Percentiles rank a stretch among this genome's conserved stretches.
These are phyloP conservation scores for Dioszegia hungarica DNA, from an alignment of 768 basidiomycete species.

Conservation along the genomic window DNA sequence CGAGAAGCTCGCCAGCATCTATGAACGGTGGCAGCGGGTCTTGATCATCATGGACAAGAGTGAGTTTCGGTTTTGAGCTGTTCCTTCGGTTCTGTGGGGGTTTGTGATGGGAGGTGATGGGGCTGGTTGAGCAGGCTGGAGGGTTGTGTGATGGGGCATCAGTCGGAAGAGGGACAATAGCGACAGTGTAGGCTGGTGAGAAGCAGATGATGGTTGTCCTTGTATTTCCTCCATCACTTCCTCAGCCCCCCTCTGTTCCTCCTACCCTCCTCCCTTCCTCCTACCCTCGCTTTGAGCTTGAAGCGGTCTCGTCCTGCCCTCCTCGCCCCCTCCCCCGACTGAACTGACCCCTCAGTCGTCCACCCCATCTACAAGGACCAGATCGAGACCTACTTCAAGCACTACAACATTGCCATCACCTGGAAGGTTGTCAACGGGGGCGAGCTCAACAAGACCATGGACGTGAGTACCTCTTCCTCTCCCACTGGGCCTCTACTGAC, in stretches of 20 bases:
- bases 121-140: too few relatives aligned
- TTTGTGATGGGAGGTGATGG: too few relatives aligned
- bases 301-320: neutral
- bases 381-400: conserved; percentile 45
- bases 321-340: neutral
- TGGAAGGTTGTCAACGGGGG: conserved; percentile 50
- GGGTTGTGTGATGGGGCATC: too few relatives aligned
- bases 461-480: conserved; percentile 25
- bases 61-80: conserved; percentile 23
- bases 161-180: too few relatives aligned
- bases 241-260: too few relatives aligned
- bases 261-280: too few relatives aligned
- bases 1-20: conserved; percentile 44
- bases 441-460: conserved; percentile 50
- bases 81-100: too few relatives aligned
- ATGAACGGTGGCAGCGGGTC: conserved; percentile 48
- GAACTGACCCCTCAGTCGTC: conserved; percentile 21
- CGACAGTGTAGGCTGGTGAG: too few relatives aligned
- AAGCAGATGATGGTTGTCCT: too few relatives aligned
- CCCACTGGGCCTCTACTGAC: neutral
- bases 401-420: conserved; percentile 43
- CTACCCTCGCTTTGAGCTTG: too few relatives aligned
- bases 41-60: conserved; percentile 49
- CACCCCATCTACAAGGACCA: conserved; percentile 43
- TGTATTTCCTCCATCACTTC: too few relatives aligned